These are phyloP conservation scores for Brassica juncea DNA, from an alignment of 345 rosid genomes.

Conservation along the genomic window DNA sequence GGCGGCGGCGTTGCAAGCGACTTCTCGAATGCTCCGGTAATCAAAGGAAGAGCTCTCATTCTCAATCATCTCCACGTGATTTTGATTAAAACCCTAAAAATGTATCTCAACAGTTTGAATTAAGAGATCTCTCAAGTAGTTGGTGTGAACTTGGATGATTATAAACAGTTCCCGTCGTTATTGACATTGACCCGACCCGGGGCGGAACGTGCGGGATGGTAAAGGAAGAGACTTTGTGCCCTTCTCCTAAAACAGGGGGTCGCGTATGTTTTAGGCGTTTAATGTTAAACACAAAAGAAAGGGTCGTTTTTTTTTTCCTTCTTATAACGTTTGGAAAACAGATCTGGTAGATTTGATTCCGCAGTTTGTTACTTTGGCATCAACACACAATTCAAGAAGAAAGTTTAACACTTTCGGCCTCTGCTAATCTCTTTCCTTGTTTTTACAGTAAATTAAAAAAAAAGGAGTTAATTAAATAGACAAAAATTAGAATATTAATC, in stretches of 20 bases:
- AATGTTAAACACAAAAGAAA: constrained; percentile 8
- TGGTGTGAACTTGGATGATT: background rate
- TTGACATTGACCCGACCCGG: constrained; percentile 41
- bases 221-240: constrained; percentile 23
- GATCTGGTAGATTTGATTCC: constrained; percentile 13
- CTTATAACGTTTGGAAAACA: background rate
- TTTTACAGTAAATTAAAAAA: background rate
- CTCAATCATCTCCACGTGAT: constrained; percentile 45
- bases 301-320: background rate
- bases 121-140: constrained; percentile 14
- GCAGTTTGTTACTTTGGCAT: constrained; percentile 6
- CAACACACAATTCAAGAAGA: constrained; percentile 35
- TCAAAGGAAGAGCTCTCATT: constrained; percentile 43
- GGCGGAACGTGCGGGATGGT: constrained; percentile 28
- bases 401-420: constrained; percentile 6
- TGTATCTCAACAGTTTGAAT: constrained; percentile 2
- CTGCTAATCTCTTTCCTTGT: background rate
- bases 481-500: background rate
- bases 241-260: background rate
- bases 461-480: background rate
- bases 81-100: constrained; percentile 6
- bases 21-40: constrained; percentile 46
- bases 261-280: constrained; percentile 31
- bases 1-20: constrained; percentile 60
- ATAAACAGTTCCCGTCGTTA: constrained; percentile 13